These are phyloP conservation scores for Podaxis sp. DNA, from an alignment of 768 basidiomycete genomes.

Conservation along the genomic window DNA sequence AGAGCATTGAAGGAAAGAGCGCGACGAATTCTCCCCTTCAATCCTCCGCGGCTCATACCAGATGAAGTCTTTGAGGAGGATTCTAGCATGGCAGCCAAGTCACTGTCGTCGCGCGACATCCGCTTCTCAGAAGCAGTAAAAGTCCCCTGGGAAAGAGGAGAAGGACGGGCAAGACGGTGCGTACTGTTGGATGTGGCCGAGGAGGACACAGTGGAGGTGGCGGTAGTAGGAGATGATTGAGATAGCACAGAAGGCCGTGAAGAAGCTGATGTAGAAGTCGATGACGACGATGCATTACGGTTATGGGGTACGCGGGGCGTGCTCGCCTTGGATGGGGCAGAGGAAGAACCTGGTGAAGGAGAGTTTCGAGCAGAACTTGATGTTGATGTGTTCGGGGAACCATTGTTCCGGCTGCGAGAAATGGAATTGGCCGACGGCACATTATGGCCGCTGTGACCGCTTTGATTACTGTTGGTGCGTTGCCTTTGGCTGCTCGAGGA, in stretches of 20 bases:
- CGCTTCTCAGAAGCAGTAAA: conserved; percentile 65
- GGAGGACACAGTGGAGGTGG: conserved; percentile 31
- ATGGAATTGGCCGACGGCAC: conserved; percentile 28
- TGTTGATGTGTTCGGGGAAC: conserved; percentile 23
- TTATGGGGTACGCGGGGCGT: conserved; percentile 39
- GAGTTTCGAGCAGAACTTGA: conserved; percentile 25
- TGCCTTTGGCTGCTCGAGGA: conserved; percentile 58
- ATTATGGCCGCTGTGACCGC: conserved; percentile 42
- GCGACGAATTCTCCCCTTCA: conserved; percentile 74
- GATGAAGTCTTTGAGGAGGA: conserved; percentile 33
- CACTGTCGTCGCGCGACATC: conserved; percentile 75
- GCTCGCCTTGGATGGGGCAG: conserved; percentile 17
- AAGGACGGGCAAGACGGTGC: conserved; percentile 48
- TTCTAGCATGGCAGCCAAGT: conserved; percentile 51
- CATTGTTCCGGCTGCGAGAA: conserved; percentile 31
- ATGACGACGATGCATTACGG: conserved; percentile 41
- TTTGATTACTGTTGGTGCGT: conserved; percentile 70
- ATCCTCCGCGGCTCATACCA: conserved; percentile 56
- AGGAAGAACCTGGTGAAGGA: conserved; percentile 21
- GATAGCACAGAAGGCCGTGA: conserved; percentile 22
- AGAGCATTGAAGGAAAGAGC: conserved; percentile 64
- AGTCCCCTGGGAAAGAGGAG: conserved; percentile 66
- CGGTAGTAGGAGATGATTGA: conserved; percentile 23
- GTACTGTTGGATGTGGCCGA: conserved; percentile 26
- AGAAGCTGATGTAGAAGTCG: conserved; percentile 34